Base-by-base conservation (phyloP, 2,329 filamentous ascomycete species). In the Pseudogymnoascus destructans region DNA sequence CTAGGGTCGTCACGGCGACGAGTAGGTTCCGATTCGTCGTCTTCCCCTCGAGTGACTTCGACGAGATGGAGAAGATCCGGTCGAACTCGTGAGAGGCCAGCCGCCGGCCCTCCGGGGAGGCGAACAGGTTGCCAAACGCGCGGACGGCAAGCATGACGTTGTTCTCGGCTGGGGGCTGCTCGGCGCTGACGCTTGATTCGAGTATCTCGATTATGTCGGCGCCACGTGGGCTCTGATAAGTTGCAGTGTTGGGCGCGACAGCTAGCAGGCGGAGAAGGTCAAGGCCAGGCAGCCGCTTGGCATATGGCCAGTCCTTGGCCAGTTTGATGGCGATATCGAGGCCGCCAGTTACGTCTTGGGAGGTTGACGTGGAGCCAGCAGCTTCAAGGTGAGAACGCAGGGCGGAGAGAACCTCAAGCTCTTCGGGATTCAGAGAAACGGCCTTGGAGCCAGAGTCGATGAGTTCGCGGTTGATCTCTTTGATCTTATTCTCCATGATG, bases 191-290 rank as follows among this genome's bases (percentile, higher is more conserved):
- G 0, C 72, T 80, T 42, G 69, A 70, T 32, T 83, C 75, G 5
- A 96, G 73, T 10, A 75, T 72, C 6, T 79, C 73, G 3, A 87
- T 70, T n/a, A 91, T 73, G 33, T 80, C 84, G 2, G 74, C 74
- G 27, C 77, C 73, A 2, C 74, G 71, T 0, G 77, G 72, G 56
- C 81, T 77, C 0, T 73, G 73, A 55, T 80, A 80, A 6, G 79
- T 77, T 1, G 88, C 85, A n/a, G 83, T 80, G 1, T 79, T 72
- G 0, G 87, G 80, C 4, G 81, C 82, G 0, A 84, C 82, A 1
- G 87, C 85, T 25, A 93, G 76, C 55, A 95, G 83, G n/a, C 93
- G 87, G 4, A 97, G 77, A 1, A 97, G 76, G 69, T 97, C 93
- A 0, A 98, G 79, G 10, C 84, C 88, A 0, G 93, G 87, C 0